Evolutionary conservation across 1,139 yeast species (phyloP).

Genomic region (Chernovozyma sophiae-reginae): DNA sequence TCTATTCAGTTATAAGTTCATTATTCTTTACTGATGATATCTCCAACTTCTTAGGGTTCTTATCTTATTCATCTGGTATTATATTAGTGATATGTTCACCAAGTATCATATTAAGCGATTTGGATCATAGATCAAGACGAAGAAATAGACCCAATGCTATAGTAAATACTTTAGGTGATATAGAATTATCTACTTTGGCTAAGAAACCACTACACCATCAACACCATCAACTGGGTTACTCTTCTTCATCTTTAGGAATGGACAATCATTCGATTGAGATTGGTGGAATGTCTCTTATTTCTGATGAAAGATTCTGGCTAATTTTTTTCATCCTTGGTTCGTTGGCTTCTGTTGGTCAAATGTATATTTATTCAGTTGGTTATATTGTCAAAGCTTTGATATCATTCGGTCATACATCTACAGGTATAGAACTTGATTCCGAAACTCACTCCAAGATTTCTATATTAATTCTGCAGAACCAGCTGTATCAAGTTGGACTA

Average conservation of each 20-base stretch:
- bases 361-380: constrained; percentile 62
- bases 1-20: constrained; percentile 48
- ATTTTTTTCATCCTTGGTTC: constrained; percentile 44
- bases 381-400: constrained; percentile 54
- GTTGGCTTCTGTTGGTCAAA: constrained; percentile 55
- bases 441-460: constrained; percentile 17
- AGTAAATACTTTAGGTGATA: background rate
- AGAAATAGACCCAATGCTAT: background rate
- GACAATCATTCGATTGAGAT: constrained; percentile 6
- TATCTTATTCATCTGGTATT: constrained; percentile 36
- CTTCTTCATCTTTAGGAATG: no score
- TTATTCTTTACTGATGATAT: constrained; percentile 50
- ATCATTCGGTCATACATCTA: constrained; percentile 9
- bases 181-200: constrained; percentile 6
- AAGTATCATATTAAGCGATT: constrained; percentile 41
- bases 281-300: constrained; percentile 24
- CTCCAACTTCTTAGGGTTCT: constrained; percentile 42
- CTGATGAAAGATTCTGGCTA: constrained; percentile 44
- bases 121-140: constrained; percentile 20
- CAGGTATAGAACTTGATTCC: constrained; percentile 12
- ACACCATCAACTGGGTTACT: background rate
- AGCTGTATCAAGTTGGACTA: constrained; percentile 54
- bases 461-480: constrained; percentile 38
- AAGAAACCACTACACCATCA: constrained; percentile 2
- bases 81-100: constrained; percentile 47